Evolutionary conservation across 345 rosid genomes (phyloP).

Genomic region (Erysimum cheiranthoides): DNA sequence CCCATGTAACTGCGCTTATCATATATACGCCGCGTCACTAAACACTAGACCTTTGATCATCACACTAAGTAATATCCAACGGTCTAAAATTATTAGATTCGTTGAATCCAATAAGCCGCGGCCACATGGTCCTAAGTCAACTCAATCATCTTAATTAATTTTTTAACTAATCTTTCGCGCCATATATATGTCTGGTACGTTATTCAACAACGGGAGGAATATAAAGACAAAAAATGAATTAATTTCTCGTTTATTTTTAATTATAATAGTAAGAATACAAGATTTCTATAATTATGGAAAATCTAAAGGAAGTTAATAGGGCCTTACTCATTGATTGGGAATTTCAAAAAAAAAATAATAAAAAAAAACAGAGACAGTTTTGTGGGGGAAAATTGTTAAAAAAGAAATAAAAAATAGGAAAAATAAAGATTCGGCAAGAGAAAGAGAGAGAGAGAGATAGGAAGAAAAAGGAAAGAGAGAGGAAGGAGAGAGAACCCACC

Average conservation of each 20-base stretch:
- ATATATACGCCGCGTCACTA: conserved; percentile 5
- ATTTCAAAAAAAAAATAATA: conserved; percentile 21
- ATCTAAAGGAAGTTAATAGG: conserved; percentile 41
- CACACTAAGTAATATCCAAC: conserved; percentile 8
- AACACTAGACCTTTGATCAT: conserved; percentile 17
- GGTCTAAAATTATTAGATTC: background rate
- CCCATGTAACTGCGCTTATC: background rate
- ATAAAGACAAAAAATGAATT: background rate
- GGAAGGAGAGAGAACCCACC: conserved; percentile 39
- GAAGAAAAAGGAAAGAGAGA: conserved; percentile 33
- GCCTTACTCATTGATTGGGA: conserved; percentile 22
- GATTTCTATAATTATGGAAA: conserved; percentile 42
- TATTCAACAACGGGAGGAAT: background rate
- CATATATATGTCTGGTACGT: conserved; percentile 6
- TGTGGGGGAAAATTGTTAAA: conserved; percentile 40
- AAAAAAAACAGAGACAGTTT: conserved; percentile 38
- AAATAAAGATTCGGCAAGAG: conserved; percentile 30
- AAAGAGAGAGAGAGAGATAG: conserved; percentile 28
- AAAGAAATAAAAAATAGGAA: conserved; percentile 23
- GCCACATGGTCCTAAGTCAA: conserved; percentile 31
- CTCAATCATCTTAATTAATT: background rate
- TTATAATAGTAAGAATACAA: background rate
- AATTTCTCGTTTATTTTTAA: background rate
- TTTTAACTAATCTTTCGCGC: conserved; percentile 34
- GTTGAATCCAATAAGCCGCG: background rate